Percentiles rank a stretch among this genome's conserved stretches.
Evolutionary conservation across 2,329 filamentous ascomycete species (phyloP).

Genomic region (Cladosporium sp.): DNA sequence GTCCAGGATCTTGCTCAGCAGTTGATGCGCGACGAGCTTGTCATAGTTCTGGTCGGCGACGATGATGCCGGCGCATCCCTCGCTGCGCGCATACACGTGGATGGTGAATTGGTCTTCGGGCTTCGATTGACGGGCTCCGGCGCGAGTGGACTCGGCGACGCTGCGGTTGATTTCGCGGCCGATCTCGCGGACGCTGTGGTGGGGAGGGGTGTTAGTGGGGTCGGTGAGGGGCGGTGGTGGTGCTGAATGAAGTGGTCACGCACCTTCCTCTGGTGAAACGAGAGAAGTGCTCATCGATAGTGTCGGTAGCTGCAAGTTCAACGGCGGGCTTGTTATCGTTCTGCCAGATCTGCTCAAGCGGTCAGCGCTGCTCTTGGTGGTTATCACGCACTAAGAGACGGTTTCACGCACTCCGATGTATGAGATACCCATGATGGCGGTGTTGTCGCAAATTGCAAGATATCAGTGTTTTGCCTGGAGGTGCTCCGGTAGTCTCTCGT

Average conservation of each 20-base stretch:
- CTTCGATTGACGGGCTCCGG: slow-evolving; percentile 78
- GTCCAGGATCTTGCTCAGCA: slow-evolving; percentile 80
- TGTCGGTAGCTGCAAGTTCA: slow-evolving; percentile 70
- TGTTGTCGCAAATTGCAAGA: background rate
- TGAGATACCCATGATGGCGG: slow-evolving; percentile 69
- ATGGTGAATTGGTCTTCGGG: slow-evolving; percentile 72
- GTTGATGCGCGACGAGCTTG: slow-evolving; percentile 64
- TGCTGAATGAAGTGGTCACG: background rate
- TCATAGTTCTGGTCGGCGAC: slow-evolving; percentile 15
- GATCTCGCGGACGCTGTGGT: slow-evolving; percentile 54
- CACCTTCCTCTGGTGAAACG: slow-evolving; percentile 59
- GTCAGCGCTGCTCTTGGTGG: slow-evolving; percentile 10
- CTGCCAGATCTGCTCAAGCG: slow-evolving; percentile 61
- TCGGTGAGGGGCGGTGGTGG: background rate
- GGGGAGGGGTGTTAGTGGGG: slow-evolving; percentile 6
- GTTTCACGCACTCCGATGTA: slow-evolving; percentile 69
- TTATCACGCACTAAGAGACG: background rate
- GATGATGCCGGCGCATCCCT: slow-evolving; percentile 37
- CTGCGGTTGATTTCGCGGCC: slow-evolving; percentile 83
- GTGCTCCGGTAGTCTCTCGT: too few relatives aligned
- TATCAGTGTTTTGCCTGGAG: too few relatives aligned
- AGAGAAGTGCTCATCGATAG: slow-evolving; percentile 65
- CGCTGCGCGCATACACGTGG: slow-evolving; percentile 40
- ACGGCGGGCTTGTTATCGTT: slow-evolving; percentile 70
- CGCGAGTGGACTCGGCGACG: slow-evolving; percentile 74